Conservation (phyloP, 192 early-diverging fungal genomes). For the Coemansia sp. region DNA sequence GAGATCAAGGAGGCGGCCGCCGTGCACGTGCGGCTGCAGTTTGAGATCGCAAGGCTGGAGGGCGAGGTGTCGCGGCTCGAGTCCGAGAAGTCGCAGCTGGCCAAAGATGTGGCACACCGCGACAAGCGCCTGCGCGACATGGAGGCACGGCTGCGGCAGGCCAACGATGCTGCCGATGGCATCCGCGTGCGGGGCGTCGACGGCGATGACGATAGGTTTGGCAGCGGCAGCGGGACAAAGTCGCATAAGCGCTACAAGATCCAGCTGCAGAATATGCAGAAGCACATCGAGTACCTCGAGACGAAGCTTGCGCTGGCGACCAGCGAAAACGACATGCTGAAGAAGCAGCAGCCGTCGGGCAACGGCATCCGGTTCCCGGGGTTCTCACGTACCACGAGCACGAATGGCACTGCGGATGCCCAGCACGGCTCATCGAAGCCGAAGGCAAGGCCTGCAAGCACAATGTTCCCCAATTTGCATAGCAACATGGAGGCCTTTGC, state of each 20-base stretch:
- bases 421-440: neutral
- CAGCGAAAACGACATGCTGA: constrained; percentile 50
- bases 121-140: constrained; percentile 28
- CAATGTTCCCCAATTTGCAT: constrained; percentile 43
- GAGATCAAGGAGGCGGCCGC: constrained; percentile 51
- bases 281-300: constrained; percentile 52
- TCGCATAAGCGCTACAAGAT: constrained; percentile 55
- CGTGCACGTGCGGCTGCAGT: constrained; percentile 47
- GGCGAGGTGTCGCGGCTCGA: constrained; percentile 52
- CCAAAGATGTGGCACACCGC: constrained; percentile 29
- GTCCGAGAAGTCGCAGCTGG: constrained; percentile 36
- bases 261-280: constrained; percentile 55
- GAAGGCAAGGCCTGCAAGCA: constrained; percentile 19
- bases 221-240: constrained; percentile 36
- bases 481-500: constrained; percentile 37
- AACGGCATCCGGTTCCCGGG: constrained; percentile 24
- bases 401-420: neutral
- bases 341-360: constrained; percentile 18
- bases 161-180: constrained; percentile 25
- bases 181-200: constrained; percentile 47
- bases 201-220: constrained; percentile 29
- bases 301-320: constrained; percentile 48
- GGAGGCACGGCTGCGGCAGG: constrained; percentile 21
- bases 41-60: constrained; percentile 49
- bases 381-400: constrained; percentile 24